Evolutionary conservation across 805 yeast species (phyloP), one percentile per base, ranked within the genome.

Genomic region (Metschnikowia orientalis): DNA sequence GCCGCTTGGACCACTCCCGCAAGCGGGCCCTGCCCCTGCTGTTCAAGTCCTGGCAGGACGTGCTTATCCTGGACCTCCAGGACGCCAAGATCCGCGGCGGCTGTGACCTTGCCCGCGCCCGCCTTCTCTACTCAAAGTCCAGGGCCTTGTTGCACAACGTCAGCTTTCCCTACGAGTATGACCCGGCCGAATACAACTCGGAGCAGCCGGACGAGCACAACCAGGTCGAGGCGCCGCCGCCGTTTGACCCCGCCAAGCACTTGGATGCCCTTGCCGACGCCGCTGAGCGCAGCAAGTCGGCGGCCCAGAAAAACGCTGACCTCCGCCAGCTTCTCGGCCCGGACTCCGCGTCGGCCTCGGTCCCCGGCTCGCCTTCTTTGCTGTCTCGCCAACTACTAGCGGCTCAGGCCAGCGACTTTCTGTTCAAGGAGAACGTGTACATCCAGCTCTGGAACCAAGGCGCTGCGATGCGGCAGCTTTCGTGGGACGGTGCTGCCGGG

Each of bases 91-190:
- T 23, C 12, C 23, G 27, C 8, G 19, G 24, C 6, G 12, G 11
- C 4, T 35, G 30, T 4, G 31, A 36, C 11, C 17, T 45, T n/a
- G 37, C 29, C 1, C 12, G 35, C 10, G 44, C 45, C 25, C 32
- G 38, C 10, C 32, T 34, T 3, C 30, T 54, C 15, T 57, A 57
- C 39, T 33, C 40, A 4, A 41, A 42, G 30, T 54, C 61, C 38
- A 56, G 57, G 16, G 20, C 33, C 8, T 30, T 58, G 26, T 61
- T 65, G 26, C 46, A 45, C 6, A 44, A 51, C 7, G 47, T 47
- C 2, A 30, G 37, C 7, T 62, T 47, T 36, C 40, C 45, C 10
- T 64, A 63, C 32, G 56, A 59, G 24, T 53, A 49, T 28, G 57
- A 56, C 9, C 44, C 38, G 5, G 44, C 35, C 3, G 40, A 22